Evolutionary conservation across 208 protist species (phyloP).

Genomic region (Leishmania mexicana): DNA sequence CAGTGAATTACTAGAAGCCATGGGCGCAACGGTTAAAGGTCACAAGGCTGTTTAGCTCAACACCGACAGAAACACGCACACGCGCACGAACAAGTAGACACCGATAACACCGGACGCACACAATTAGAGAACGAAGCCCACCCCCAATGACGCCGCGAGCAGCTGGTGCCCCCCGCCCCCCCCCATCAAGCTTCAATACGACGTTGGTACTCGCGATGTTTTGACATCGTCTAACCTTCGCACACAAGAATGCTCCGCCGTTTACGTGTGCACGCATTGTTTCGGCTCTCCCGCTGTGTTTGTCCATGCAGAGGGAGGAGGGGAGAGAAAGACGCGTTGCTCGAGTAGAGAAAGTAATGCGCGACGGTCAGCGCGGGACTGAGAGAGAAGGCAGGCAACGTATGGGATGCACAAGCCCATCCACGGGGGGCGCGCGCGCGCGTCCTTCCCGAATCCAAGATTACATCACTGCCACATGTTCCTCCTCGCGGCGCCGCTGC

Average conservation of each 20-base stretch:
- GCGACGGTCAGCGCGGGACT: no score
- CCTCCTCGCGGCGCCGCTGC: neutral
- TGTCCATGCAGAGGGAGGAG: neutral
- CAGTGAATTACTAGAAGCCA: neutral
- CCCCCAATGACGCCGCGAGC: neutral
- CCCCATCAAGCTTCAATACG: neutral
- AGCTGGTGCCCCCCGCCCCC: neutral
- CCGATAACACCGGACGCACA: neutral
- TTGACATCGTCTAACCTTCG: neutral
- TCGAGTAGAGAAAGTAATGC: neutral
- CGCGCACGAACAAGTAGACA: neutral
- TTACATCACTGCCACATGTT: neutral
- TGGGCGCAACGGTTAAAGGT: neutral
- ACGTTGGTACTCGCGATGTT: neutral
- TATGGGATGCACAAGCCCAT: neutral
- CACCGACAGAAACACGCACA: neutral
- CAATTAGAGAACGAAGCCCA: neutral
- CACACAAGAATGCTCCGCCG: neutral
- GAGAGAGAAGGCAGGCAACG: neutral
- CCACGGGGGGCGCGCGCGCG: neutral
- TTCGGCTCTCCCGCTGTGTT: neutral
- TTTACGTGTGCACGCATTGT: neutral
- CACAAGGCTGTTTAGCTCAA: neutral
- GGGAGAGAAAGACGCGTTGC: neutral
- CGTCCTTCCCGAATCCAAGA: neutral